Base-by-base conservation (phyloP, 2,329 filamentous ascomycete species). In the Monilinia laxa region DNA sequence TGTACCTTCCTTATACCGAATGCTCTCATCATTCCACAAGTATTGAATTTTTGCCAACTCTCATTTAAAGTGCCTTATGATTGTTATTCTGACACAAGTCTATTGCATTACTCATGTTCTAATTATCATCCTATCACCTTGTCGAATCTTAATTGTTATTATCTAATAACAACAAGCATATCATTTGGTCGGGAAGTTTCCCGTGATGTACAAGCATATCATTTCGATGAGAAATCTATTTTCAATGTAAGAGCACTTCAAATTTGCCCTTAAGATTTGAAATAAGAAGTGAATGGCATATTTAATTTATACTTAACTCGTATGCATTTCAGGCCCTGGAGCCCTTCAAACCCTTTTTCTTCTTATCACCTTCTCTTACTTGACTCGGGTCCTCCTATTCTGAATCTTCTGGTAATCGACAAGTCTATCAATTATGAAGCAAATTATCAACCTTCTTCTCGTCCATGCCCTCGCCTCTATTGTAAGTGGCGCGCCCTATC, bases 351-450 rank as follows among this genome's bases (percentile, higher is more conserved):
- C 25, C 23, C 31, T 23, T 45, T 38, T 52, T 18, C 20, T 23
- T 16, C n/a, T 62, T 20, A 62, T 23, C 58, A 23, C 4, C 9
- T 60, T 60, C 12, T 38, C 23, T 60, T 25, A 12, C n/a, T 38
- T 38, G n/a, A 31, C 5, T 40, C 10, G 6, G 23, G 2, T 38
- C 12, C 14, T 62, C 38, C 45, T 40, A 25, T 38, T 47, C 35
- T n/a, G 10, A 62, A 23, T 51, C 20, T 16, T 35, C 38, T 62
- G 31, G 28, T 52, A 62, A 31, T 51, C 11, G n/a, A n/a, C 31
- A 52, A 62, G 18, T 49, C 45, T 35, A n/a, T 62, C 45, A 62
- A 62, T 2, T 40, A 62, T 62, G 58, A 62, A 62, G 58, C 58
- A 40, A 20, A 51, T 12, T 20, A 38, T 14, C 5, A 62, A 49